Evolutionary conservation across 2,329 filamentous ascomycete species (phyloP).

Genomic region (Pseudogymnoascus sp.): DNA sequence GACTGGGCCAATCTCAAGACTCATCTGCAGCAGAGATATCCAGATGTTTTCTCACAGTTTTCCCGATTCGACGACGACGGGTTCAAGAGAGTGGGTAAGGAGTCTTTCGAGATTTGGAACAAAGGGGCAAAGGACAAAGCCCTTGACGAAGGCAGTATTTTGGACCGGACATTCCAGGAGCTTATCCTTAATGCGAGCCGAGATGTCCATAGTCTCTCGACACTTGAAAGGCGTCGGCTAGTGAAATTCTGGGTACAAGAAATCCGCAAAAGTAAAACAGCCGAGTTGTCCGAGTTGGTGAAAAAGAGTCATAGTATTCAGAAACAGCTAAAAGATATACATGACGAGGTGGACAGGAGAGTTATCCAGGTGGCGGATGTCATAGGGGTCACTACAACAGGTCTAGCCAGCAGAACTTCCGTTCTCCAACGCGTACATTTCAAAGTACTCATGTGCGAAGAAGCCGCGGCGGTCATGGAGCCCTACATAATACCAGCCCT

Average conservation of each 20-base stretch:
- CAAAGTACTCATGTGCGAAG: slow-evolving; percentile 34
- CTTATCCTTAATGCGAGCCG: slow-evolving; percentile 10
- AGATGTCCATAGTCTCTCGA: slow-evolving; percentile 12
- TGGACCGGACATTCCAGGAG: slow-evolving; percentile 6
- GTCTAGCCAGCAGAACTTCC: slow-evolving; percentile 40
- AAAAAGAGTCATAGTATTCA: neutral
- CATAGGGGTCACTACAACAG: slow-evolving; percentile 48
- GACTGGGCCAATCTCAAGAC: slow-evolving; percentile 13
- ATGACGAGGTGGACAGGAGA: slow-evolving; percentile 16
- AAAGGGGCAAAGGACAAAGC: neutral
- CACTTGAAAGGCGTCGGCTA: slow-evolving; percentile 13
- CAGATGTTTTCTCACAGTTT: slow-evolving; percentile 19
- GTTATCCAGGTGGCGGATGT: slow-evolving; percentile 30
- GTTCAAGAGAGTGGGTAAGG: slow-evolving; percentile 14
- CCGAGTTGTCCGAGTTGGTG: slow-evolving; percentile 15
- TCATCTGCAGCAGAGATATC: slow-evolving; percentile 15
- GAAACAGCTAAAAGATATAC: slow-evolving; percentile 9
- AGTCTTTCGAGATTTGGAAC: slow-evolving; percentile 15
- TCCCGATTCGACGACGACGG: slow-evolving; percentile 16
- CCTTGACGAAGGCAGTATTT: neutral
- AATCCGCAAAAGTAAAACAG: slow-evolving; percentile 10
- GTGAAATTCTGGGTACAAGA: slow-evolving; percentile 14
- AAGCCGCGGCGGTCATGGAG: slow-evolving; percentile 36
- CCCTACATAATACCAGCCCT: slow-evolving; percentile 17
- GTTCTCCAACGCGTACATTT: slow-evolving; percentile 18